Evolutionary conservation across 2,329 filamentous ascomycete species (phyloP).

Genomic region (Lasiodiplodia theobromae): DNA sequence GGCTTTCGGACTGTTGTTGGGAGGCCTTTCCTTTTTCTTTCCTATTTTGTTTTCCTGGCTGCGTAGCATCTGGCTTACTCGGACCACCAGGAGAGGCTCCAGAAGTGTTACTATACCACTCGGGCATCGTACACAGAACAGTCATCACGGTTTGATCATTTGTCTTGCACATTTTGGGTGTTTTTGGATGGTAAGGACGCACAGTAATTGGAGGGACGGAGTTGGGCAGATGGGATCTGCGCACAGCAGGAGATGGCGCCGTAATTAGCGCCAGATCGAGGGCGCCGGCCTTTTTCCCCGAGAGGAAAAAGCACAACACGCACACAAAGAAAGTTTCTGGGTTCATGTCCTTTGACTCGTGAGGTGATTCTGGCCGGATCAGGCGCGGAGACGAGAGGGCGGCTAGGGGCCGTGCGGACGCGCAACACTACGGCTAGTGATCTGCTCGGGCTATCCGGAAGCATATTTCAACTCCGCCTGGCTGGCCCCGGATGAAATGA

Average conservation of each 20-base stretch:
- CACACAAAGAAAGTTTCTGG: constrained; percentile 26
- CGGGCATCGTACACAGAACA: constrained; percentile 6
- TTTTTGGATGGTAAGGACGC: constrained; percentile 7
- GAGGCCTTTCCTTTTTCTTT: constrained; percentile 5
- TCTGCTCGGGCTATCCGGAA: constrained; percentile 13
- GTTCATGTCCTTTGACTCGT: background rate
- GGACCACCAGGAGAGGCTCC: background rate
- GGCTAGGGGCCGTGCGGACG: constrained; percentile 10
- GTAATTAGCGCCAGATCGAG: constrained; percentile 27
- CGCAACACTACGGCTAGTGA: constrained; percentile 3
- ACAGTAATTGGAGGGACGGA: constrained; percentile 17
- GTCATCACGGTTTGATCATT: constrained; percentile 18
- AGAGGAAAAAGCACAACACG: constrained; percentile 21
- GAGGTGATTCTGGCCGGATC: background rate
- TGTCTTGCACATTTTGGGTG: constrained; percentile 8
- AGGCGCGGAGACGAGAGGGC: background rate
- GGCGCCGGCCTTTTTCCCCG: background rate
- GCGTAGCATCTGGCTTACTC: constrained; percentile 15
- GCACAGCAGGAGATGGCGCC: constrained; percentile 18
- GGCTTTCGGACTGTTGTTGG: constrained; percentile 22
- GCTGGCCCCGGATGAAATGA: background rate
- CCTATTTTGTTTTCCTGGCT: background rate
- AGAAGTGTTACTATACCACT: background rate
- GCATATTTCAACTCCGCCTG: constrained; percentile 12
- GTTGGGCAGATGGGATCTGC: constrained; percentile 2